Conservation (phyloP, 1,139 yeast species). For the Scheffersomyces cryptocercus region DNA sequence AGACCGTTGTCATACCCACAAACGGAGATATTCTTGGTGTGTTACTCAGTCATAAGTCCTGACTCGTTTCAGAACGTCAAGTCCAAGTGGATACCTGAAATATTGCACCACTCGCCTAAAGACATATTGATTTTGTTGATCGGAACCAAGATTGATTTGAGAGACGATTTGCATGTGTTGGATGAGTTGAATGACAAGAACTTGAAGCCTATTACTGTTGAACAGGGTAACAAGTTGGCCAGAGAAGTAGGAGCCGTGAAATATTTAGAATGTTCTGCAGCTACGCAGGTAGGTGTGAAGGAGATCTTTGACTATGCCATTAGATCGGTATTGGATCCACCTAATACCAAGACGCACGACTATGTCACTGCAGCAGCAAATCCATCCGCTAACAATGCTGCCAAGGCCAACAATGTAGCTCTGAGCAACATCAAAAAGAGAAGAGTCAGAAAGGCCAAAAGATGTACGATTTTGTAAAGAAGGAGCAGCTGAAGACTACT, state of each 20-base stretch:
- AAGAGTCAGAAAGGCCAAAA: conserved; percentile 32
- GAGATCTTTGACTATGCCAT: conserved; percentile 84
- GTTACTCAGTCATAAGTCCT: conserved; percentile 85
- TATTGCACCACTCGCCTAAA: conserved; percentile 78
- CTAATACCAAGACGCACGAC: conserved; percentile 20
- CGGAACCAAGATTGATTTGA: conserved; percentile 84
- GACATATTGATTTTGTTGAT: conserved; percentile 75
- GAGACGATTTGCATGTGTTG: conserved; percentile 76
- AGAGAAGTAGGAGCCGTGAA: conserved; percentile 71
- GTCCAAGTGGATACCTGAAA: conserved; percentile 83
- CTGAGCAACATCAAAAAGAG: conserved; percentile 16
- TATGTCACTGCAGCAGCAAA: conserved; percentile 4
- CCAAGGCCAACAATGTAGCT: conserved; percentile 5
- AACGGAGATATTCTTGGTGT: conserved; percentile 83
- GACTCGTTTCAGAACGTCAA: conserved; percentile 77
- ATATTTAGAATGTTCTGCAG: conserved; percentile 91
- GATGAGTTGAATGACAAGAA: conserved; percentile 70
- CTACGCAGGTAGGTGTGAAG: conserved; percentile 82
- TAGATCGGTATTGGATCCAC: conserved; percentile 65
- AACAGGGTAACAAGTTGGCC: conserved; percentile 70
- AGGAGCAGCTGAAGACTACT: no score
- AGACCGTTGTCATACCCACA: conserved; percentile 93
- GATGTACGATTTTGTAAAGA: conserved; percentile 37
- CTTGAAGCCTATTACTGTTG: conserved; percentile 58
- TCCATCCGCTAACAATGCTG: conserved; percentile 6